phyloP scores from a whole-genome alignment of 2,329 filamentous ascomycete species.

The Ambrosiella xylebori region DNA sequence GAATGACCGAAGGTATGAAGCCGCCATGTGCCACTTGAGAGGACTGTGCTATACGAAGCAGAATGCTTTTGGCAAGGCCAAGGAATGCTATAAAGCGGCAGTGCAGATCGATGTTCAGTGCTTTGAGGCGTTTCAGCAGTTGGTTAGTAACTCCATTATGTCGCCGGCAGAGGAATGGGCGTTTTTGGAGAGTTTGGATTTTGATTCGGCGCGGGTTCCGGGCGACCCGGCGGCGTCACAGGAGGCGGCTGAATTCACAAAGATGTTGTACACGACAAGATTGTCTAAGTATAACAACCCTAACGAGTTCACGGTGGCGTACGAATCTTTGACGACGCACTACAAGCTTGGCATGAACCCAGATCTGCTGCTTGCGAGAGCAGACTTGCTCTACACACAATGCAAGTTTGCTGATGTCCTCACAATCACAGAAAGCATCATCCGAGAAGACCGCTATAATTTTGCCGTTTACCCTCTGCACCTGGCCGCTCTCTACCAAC shows the following conservation, averaged over 20 bases:
- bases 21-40: slow-evolving; percentile 89
- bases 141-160: slow-evolving; percentile 93
- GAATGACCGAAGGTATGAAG: slow-evolving; percentile 58
- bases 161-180: slow-evolving; percentile 76
- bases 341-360: slow-evolving; percentile 77
- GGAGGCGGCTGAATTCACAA: slow-evolving; percentile 84
- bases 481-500: slow-evolving; percentile 77
- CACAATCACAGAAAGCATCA: slow-evolving; percentile 63
- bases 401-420: slow-evolving; percentile 84
- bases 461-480: slow-evolving; percentile 81
- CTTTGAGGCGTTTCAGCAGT: slow-evolving; percentile 93
- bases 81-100: slow-evolving; percentile 96
- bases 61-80: slow-evolving; percentile 91
- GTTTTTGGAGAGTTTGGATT: slow-evolving; percentile 77
- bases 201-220: slow-evolving; percentile 57
- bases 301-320: slow-evolving; percentile 62
- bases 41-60: slow-evolving; percentile 92
- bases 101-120: slow-evolving; percentile 95
- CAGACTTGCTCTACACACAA: slow-evolving; percentile 84
- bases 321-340: slow-evolving; percentile 81
- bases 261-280: slow-evolving; percentile 88
- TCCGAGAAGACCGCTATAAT: slow-evolving; percentile 74
- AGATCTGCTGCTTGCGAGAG: slow-evolving; percentile 76
- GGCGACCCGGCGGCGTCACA: slow-evolving; percentile 53
- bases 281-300: slow-evolving; percentile 91